phyloP scores from a whole-genome alignment of 1,284 basidiomycete species.

The Cryptococcus sp. region DNA sequence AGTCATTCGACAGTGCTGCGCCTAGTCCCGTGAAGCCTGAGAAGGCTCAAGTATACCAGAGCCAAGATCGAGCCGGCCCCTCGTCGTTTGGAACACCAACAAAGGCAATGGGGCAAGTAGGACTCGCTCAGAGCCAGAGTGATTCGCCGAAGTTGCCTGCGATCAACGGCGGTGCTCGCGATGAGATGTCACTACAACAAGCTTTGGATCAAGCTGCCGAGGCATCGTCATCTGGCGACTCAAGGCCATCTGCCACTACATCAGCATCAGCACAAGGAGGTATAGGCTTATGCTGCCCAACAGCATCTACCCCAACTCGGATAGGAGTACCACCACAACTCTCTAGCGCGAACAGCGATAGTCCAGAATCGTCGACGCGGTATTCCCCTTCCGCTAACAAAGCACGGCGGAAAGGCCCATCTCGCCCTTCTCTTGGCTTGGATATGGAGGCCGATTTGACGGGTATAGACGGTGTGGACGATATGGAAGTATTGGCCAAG shows the following conservation, averaged over 20 bases:
- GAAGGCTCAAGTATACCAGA: neutral
- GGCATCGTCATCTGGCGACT: neutral
- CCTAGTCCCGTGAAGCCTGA: conserved; percentile 7
- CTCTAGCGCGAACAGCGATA: neutral
- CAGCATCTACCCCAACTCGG: conserved; percentile 10
- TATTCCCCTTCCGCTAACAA: conserved; percentile 11
- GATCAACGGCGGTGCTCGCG: conserved; percentile 3
- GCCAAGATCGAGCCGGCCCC: neutral
- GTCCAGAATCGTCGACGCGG: neutral
- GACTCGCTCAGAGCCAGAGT: neutral
- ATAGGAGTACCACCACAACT: conserved; percentile 1
- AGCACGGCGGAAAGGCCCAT: conserved; percentile 7
- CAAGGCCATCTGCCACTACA: neutral
- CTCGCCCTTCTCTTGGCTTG: conserved; percentile 28
- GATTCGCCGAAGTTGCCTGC: conserved; percentile 7
- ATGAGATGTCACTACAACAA: conserved; percentile 18
- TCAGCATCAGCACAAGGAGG: neutral
- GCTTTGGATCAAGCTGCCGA: conserved; percentile 19
- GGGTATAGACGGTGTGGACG: conserved; percentile 30
- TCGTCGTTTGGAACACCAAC: neutral
- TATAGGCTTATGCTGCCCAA: conserved; percentile 26
- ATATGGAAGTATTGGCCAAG: conserved; percentile 22
- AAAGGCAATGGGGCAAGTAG: neutral
- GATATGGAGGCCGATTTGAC: conserved; percentile 35
- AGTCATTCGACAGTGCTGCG: conserved; percentile 12